phyloP scores from a whole-genome alignment of 805 yeast species.

The Candida quercuum region DNA sequence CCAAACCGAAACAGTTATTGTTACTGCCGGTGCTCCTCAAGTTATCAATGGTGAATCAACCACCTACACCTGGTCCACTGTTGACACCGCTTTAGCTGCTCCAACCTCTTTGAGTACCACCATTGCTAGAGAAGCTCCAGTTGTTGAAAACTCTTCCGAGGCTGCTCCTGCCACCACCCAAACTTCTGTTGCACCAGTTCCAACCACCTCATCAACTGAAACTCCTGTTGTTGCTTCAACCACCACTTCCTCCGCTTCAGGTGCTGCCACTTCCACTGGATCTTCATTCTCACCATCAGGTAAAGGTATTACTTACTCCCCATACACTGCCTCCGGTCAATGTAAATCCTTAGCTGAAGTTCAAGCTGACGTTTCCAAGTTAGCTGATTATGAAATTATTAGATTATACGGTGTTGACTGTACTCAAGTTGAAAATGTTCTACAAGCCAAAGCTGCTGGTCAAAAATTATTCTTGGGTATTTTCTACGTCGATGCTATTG shows the following conservation, averaged over 20 bases:
- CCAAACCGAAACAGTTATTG: constrained; percentile 43
- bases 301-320: constrained; percentile 78
- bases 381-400: constrained; percentile 51
- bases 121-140: constrained; percentile 23
- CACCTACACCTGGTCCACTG: constrained; percentile 22
- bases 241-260: constrained; percentile 19
- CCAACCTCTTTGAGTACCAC: constrained; percentile 22
- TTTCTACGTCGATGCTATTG: constrained; percentile 51
- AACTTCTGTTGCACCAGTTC: constrained; percentile 11
- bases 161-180: no score
- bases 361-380: constrained; percentile 48
- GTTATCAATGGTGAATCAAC: constrained; percentile 27
- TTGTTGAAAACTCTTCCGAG: constrained; percentile 25
- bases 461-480: constrained; percentile 79
- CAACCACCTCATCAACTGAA: constrained; percentile 20
- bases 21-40: constrained; percentile 37
- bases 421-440: constrained; percentile 67
- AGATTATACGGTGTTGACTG: constrained; percentile 89
- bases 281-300: constrained; percentile 33
- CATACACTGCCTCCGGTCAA: constrained; percentile 61
- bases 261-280: constrained; percentile 25
- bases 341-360: constrained; percentile 64
- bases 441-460: constrained; percentile 53
- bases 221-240: constrained; percentile 24
- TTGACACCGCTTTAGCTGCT: constrained; percentile 24